Conservation (phyloP, 345 rosid genomes). For the Brassica napus region DNA sequence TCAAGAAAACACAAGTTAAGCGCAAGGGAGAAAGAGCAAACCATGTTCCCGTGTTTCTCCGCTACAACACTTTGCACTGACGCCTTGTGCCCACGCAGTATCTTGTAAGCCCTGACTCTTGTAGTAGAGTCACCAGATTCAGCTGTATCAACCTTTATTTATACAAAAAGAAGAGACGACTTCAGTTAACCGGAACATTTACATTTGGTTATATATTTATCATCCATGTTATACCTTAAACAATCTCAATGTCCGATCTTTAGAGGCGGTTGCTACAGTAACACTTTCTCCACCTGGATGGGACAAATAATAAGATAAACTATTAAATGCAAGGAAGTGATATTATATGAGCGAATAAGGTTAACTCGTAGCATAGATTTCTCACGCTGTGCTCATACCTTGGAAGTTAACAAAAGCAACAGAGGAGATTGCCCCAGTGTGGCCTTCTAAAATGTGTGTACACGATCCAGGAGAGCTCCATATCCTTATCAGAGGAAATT, state of each 20-base stretch:
- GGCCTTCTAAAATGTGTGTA: constrained; percentile 84
- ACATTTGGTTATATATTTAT: constrained; percentile 6
- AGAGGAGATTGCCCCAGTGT: constrained; percentile 70
- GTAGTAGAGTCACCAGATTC: constrained; percentile 45
- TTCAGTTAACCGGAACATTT: constrained; percentile 10
- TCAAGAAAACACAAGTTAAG: background rate
- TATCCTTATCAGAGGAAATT: constrained; percentile 49
- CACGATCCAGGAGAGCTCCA: constrained; percentile 80
- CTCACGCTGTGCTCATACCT: constrained; percentile 48
- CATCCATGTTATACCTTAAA: constrained; percentile 69
- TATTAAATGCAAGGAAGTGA: background rate
- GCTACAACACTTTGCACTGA: constrained; percentile 84
- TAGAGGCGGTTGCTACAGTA: constrained; percentile 82
- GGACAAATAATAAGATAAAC: background rate
- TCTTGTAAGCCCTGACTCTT: constrained; percentile 67
- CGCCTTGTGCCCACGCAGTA: constrained; percentile 82
- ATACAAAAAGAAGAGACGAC: constrained; percentile 21
- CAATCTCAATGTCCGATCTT: constrained; percentile 85
- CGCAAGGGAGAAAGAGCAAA: constrained; percentile 27
- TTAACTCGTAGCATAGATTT: background rate
- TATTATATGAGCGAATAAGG: background rate
- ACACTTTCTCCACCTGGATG: constrained; percentile 51
- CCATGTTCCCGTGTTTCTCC: constrained; percentile 67
- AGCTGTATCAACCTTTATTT: constrained; percentile 53
- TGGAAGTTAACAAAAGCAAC: constrained; percentile 51